These are phyloP conservation scores for Phlegmacium glaucopus DNA, from an alignment of 768 basidiomycete species.

Conservation along the genomic window DNA sequence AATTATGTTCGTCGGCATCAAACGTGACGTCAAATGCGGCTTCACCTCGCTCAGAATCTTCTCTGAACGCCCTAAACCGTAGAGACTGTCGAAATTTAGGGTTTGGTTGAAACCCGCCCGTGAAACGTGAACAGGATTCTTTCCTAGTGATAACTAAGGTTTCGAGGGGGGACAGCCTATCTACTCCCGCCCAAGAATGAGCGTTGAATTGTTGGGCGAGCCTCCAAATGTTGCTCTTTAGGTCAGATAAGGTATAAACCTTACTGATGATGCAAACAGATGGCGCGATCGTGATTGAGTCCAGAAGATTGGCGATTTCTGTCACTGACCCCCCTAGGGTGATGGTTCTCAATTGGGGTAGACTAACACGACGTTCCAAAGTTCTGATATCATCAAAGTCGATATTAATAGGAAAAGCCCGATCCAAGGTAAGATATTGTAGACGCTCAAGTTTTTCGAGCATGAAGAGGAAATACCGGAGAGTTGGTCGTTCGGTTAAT, in stretches of 20 bases:
- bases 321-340: slow-evolving; percentile 29
- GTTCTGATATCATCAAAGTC: slow-evolving; percentile 11
- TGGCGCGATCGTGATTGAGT: slow-evolving; percentile 25
- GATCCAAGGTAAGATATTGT: slow-evolving; percentile 31
- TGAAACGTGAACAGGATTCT: slow-evolving; percentile 22
- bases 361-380: slow-evolving; percentile 16
- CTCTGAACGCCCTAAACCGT: slow-evolving; percentile 30
- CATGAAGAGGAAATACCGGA: slow-evolving; percentile 28
- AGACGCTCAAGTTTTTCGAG: slow-evolving; percentile 30
- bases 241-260: slow-evolving; percentile 25
- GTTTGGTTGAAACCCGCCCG: slow-evolving; percentile 15
- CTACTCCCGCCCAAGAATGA: slow-evolving; percentile 19
- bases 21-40: slow-evolving; percentile 31
- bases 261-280: slow-evolving; percentile 21
- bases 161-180: slow-evolving; percentile 19
- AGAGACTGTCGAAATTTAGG: slow-evolving; percentile 31
- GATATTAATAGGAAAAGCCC: slow-evolving; percentile 29
- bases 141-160: slow-evolving; percentile 28
- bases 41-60: slow-evolving; percentile 15
- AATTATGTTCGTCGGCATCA: slow-evolving; percentile 20
- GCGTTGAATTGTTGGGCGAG: slow-evolving; percentile 23
- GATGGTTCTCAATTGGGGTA: slow-evolving; percentile 26
- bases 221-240: slow-evolving; percentile 23
- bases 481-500: slow-evolving; percentile 31
- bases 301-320: slow-evolving; percentile 28